A percentile compares a stretch with the other conserved stretches of the same genome.
These are phyloP conservation scores for Phytomonas sp. DNA, from an alignment of 208 protist genomes.

Conservation along the genomic window DNA sequence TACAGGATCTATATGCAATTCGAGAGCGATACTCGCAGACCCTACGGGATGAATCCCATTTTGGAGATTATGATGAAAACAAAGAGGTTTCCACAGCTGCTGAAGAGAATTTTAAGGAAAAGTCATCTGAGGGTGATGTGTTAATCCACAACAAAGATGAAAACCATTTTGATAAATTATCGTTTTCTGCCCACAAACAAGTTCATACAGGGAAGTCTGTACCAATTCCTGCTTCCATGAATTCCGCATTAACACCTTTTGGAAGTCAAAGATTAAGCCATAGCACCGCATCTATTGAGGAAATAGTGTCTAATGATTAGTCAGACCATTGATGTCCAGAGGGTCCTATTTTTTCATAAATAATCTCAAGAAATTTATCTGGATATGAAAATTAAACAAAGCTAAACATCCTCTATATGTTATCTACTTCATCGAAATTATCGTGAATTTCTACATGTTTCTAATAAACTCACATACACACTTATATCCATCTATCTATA, in stretches of 20 bases:
- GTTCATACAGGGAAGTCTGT: neutral
- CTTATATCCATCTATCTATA: neutral
- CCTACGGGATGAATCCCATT: neutral
- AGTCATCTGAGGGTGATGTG: neutral
- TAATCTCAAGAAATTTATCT: neutral
- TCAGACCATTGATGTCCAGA: neutral
- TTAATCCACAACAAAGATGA: neutral
- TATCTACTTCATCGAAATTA: neutral
- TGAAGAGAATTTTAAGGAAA: neutral
- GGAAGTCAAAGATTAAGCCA: neutral
- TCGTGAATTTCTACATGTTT: neutral
- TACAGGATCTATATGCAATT: conserved; percentile 1
- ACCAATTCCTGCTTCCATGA: neutral
- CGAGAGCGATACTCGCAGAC: neutral
- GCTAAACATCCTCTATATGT: neutral
- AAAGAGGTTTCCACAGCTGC: neutral
- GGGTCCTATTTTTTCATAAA: neutral
- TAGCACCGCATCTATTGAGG: neutral
- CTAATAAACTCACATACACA: neutral
- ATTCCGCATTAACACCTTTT: neutral
- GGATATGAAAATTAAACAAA: neutral
- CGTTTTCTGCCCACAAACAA: neutral
- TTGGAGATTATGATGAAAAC: neutral
- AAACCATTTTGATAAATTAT: neutral
- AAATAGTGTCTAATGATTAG: conserved; percentile 1